Evolutionary conservation across 805 yeast species (phyloP).

Genomic region (Diddensiella caesifluorescens): DNA sequence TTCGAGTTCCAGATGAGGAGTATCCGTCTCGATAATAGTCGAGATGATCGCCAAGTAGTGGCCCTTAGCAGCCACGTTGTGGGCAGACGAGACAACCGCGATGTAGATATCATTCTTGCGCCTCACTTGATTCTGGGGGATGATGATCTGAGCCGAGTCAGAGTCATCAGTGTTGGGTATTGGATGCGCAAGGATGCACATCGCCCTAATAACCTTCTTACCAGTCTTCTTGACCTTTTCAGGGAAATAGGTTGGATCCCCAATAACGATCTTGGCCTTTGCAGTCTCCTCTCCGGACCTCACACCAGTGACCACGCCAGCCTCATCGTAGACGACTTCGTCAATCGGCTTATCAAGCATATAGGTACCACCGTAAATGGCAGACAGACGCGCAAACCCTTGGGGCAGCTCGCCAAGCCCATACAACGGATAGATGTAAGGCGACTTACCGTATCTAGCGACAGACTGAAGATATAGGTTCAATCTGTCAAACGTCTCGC

Average conservation of each 20-base stretch:
- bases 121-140: slow-evolving; percentile 92
- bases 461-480: slow-evolving; percentile 82
- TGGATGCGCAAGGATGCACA: slow-evolving; percentile 88
- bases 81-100: slow-evolving; percentile 83
- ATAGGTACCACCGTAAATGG: slow-evolving; percentile 97
- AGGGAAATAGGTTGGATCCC: slow-evolving; percentile 98
- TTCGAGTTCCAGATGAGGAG: slow-evolving; percentile 87
- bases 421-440: slow-evolving; percentile 91
- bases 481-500: slow-evolving; percentile 85
- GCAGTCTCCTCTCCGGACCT: slow-evolving; percentile 88
- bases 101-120: slow-evolving; percentile 92
- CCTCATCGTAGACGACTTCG: slow-evolving; percentile 69
- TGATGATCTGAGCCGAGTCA: slow-evolving; percentile 88
- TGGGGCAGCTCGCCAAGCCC: slow-evolving; percentile 99
- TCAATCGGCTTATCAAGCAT: slow-evolving; percentile 97
- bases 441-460: slow-evolving; percentile 93
- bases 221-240: slow-evolving; percentile 69
- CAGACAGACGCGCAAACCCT: slow-evolving; percentile 94
- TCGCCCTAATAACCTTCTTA: slow-evolving; percentile 69
- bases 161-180: slow-evolving; percentile 74
- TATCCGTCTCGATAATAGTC: slow-evolving; percentile 87
- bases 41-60: slow-evolving; percentile 90
- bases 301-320: slow-evolving; percentile 76
- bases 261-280: slow-evolving; percentile 87
- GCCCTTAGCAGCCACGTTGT: slow-evolving; percentile 84